Evolutionary conservation across 352 stramenopile species (phyloP).

Genomic region (Globisporangium cederbergense): DNA sequence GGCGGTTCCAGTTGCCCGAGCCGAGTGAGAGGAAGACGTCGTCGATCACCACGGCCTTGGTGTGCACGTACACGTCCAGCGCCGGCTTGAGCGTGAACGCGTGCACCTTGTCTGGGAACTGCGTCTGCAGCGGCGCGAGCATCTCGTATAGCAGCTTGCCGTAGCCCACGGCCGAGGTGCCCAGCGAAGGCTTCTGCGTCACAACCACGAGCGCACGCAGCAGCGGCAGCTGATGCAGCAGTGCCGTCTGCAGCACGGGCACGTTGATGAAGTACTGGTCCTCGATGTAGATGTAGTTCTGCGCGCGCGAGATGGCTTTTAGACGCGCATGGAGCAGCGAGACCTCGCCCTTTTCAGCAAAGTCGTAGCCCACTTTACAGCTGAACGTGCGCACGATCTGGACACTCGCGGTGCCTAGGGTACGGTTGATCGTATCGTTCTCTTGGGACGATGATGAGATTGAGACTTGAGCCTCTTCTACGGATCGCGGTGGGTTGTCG

Average conservation of each 20-base stretch:
- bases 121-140: slow-evolving; percentile 25
- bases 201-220: slow-evolving; percentile 29
- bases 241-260: slow-evolving; percentile 22
- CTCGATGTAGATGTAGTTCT: slow-evolving; percentile 44
- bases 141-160: slow-evolving; percentile 38
- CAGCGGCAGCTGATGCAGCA: slow-evolving; percentile 26
- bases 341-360: slow-evolving; percentile 30
- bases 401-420: slow-evolving; percentile 13
- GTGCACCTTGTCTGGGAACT: slow-evolving; percentile 36
- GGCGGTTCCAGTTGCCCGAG: slow-evolving; percentile 67
- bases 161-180: slow-evolving; percentile 25
- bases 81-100: slow-evolving; percentile 18
- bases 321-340: slow-evolving; percentile 29
- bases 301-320: slow-evolving; percentile 32
- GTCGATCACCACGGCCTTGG: slow-evolving; percentile 39
- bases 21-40: slow-evolving; percentile 11
- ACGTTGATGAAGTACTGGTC: slow-evolving; percentile 53
- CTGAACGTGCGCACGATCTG: slow-evolving; percentile 43
- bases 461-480: neutral
- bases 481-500: neutral
- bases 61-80: slow-evolving; percentile 50
- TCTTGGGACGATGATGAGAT: neutral
- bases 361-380: slow-evolving; percentile 29
- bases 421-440: neutral
- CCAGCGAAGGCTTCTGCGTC: slow-evolving; percentile 17